Evolutionary conservation across 148 eudicot species (phyloP).

Genomic region (Drosera capensis): DNA sequence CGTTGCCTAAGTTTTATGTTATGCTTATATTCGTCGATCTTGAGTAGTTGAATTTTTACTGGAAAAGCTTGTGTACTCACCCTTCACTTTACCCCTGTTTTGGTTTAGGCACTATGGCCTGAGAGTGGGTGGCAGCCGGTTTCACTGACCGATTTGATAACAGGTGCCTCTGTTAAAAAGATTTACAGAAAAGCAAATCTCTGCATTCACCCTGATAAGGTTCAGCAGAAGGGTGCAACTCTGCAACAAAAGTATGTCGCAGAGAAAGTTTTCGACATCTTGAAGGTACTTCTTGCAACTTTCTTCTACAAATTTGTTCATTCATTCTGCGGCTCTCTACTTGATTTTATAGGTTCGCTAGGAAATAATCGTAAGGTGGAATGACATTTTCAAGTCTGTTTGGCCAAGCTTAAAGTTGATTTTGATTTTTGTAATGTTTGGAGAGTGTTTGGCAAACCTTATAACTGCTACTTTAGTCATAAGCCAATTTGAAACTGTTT

Average conservation of each 20-base stretch:
- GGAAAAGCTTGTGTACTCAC: background rate
- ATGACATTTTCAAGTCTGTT: no score
- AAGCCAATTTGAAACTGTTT: no score
- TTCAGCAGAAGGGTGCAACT: constrained; percentile 92
- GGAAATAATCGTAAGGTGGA: no score
- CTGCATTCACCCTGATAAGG: constrained; percentile 97
- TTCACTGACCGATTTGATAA: constrained; percentile 81
- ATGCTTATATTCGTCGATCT: no score
- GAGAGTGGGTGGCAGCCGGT: constrained; percentile 99
- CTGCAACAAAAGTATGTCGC: constrained; percentile 90
- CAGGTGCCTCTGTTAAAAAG: constrained; percentile 71
- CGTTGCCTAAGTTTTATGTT: no score
- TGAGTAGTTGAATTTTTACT: background rate
- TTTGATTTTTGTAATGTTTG: no score
- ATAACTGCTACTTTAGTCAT: no score
- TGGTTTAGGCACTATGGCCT: constrained; percentile 74
- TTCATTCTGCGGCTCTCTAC: background rate
- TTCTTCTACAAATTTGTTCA: background rate
- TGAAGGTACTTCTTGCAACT: constrained; percentile 46
- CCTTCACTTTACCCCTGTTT: background rate
- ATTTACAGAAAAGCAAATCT: constrained; percentile 80
- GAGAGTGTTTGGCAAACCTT: no score
- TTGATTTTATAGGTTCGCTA: no score
- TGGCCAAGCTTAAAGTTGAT: no score
- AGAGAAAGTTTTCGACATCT: constrained; percentile 90